Evolutionary conservation across 495 filamentous ascomycete genomes (phyloP).

Genomic region (Penicilliopsis zonata): DNA sequence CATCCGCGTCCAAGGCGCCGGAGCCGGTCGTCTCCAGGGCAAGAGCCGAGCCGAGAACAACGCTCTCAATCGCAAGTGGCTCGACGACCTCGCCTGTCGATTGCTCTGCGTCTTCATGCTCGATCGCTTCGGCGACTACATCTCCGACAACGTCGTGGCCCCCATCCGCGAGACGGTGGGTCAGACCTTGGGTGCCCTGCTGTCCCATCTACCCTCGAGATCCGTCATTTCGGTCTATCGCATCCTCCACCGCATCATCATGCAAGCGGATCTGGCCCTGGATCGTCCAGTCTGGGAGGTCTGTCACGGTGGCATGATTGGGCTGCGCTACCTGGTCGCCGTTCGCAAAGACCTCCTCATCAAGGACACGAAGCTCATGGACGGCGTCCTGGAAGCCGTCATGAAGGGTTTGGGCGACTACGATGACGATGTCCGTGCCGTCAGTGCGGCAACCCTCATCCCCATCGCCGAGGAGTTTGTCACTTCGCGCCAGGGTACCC

Average conservation of each 20-base stretch:
- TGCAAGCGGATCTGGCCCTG: conserved; percentile 70
- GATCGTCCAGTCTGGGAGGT: conserved; percentile 76
- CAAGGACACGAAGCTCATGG: conserved; percentile 70
- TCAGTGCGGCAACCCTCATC: conserved; percentile 91
- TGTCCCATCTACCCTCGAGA: conserved; percentile 61
- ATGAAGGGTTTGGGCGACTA: conserved; percentile 86
- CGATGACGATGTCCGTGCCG: conserved; percentile 92
- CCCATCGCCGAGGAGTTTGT: conserved; percentile 94
- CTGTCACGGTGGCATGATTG: conserved; percentile 97
- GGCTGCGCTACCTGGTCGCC: conserved; percentile 84
- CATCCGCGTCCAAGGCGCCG: conserved; percentile 78
- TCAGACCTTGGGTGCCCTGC: conserved; percentile 82
- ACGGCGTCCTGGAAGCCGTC: conserved; percentile 81
- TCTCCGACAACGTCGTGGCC: conserved; percentile 91
- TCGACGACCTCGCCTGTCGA: conserved; percentile 86
- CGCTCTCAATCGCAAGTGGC: conserved; percentile 64
- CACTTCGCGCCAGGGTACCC: conserved; percentile 58
- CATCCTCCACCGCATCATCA: conserved; percentile 76
- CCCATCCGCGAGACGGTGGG: conserved; percentile 93
- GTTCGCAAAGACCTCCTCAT: conserved; percentile 86
- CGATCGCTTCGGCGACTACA: conserved; percentile 94
- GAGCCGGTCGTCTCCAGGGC: conserved; percentile 69
- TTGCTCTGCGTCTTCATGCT: conserved; percentile 93
- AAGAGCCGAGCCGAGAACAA: conserved; percentile 67
- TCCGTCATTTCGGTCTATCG: conserved; percentile 73